A percentile compares a stretch with the other conserved stretches of the same genome.
These are phyloP conservation scores for Metarhizium humberi DNA, from an alignment of 2,329 filamentous ascomycete genomes.

Conservation along the genomic window DNA sequence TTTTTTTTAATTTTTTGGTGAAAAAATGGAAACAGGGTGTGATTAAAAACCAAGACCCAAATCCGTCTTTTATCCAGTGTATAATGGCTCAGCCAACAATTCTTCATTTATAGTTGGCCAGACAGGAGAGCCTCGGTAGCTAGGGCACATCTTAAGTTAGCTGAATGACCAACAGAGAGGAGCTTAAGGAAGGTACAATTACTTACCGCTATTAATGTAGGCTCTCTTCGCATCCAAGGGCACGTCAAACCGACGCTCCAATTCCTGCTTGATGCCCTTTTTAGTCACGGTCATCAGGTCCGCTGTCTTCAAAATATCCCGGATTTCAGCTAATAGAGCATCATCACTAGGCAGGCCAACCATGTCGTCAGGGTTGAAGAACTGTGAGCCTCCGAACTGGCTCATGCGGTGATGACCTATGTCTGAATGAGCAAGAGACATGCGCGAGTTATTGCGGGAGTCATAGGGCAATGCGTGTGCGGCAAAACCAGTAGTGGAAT, in stretches of 20 bases:
- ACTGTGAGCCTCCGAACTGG: slow-evolving; percentile 50
- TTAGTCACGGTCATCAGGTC: slow-evolving; percentile 98
- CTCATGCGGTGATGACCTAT: slow-evolving; percentile 50
- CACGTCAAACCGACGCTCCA: slow-evolving; percentile 84
- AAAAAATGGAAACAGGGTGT: not conserved
- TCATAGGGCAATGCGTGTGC: slow-evolving; percentile 34
- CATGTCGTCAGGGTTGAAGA: slow-evolving; percentile 57
- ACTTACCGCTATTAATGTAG: slow-evolving; percentile 88
- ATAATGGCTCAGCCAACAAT: not conserved
- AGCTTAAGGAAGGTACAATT: not conserved
- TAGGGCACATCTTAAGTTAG: slow-evolving; percentile 14
- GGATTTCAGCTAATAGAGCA: slow-evolving; percentile 82
- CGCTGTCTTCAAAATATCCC: slow-evolving; percentile 82
- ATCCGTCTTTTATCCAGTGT: not conserved
- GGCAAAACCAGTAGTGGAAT: slow-evolving; percentile 40
- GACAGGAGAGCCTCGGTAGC: slow-evolving; percentile 74
- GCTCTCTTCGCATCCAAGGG: slow-evolving; percentile 78
- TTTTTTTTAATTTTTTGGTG: too few relatives aligned
- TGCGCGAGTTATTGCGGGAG: slow-evolving; percentile 46
- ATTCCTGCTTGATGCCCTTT: slow-evolving; percentile 91
- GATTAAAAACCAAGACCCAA: not conserved
- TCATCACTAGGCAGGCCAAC: slow-evolving; percentile 78
- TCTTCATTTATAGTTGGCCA: slow-evolving; percentile 54
- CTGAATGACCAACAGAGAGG: slow-evolving; percentile 9
- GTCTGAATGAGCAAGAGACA: slow-evolving; percentile 74